phyloP scores from a whole-genome alignment of 1,139 yeast species.

The Komagataea norvegica region DNA sequence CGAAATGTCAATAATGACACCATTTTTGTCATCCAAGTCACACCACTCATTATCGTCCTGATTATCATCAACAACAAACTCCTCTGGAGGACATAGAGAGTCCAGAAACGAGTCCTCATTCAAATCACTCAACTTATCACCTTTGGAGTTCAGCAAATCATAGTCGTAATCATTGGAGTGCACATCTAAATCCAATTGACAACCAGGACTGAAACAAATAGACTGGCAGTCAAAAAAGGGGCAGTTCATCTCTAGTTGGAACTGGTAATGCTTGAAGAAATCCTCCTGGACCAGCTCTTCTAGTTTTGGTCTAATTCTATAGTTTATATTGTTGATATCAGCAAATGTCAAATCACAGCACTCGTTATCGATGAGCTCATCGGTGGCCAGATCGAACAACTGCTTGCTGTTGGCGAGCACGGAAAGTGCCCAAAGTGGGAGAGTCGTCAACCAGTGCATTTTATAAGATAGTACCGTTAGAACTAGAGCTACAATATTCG shows the following conservation, averaged over 20 bases:
- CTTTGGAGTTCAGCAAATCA: constrained; percentile 64
- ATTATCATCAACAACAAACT: constrained; percentile 23
- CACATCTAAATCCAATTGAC: constrained; percentile 78
- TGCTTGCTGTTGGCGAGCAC: constrained; percentile 3
- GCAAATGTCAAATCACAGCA: constrained; percentile 49
- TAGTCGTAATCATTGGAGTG: constrained; percentile 55
- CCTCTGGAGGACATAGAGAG: constrained; percentile 27
- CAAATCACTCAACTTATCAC: constrained; percentile 65
- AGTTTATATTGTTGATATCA: constrained; percentile 49
- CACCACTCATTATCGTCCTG: constrained; percentile 42
- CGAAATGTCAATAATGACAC: constrained; percentile 81
- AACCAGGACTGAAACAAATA: constrained; percentile 86
- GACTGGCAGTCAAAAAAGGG: constrained; percentile 80
- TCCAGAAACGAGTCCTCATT: constrained; percentile 41
- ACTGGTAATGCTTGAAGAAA: constrained; percentile 81
- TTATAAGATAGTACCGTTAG: too few species aligned
- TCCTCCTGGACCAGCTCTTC: constrained; percentile 54
- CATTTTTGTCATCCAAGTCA: constrained; percentile 39
- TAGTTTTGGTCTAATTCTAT: constrained; percentile 48
- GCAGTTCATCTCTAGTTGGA: constrained; percentile 82
- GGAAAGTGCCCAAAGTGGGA: background rate
- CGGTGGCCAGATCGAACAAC: constrained; percentile 32
- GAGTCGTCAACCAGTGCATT: constrained; percentile 4
- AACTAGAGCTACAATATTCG: too few species aligned
- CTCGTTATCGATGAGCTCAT: constrained; percentile 29